These are phyloP conservation scores for Persicaria tinctoria DNA, from an alignment of 148 eudicot genomes.

Conservation along the genomic window DNA sequence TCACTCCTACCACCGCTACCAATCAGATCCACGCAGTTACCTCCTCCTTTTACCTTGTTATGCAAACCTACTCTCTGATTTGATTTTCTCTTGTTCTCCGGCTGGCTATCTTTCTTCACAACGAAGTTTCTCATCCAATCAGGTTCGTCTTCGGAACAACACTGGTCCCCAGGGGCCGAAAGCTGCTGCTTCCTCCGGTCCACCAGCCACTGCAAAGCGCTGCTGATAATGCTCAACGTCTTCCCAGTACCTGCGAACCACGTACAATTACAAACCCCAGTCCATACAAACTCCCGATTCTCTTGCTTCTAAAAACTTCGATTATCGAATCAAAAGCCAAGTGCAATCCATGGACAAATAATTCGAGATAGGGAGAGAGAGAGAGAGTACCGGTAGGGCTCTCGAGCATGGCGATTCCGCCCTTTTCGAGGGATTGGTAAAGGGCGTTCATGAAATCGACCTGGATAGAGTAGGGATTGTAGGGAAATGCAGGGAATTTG, in stretches of 20 bases:
- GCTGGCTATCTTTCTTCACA: conserved; percentile 31
- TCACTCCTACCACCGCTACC: conserved; percentile 14
- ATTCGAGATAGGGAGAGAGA: conserved; percentile 1
- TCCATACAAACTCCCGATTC: neutral
- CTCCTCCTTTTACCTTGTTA: conserved; percentile 27
- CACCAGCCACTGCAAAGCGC: conserved; percentile 85
- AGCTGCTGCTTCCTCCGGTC: conserved; percentile 36
- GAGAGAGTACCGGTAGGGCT: conserved; percentile 74
- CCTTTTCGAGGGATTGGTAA: conserved; percentile 66
- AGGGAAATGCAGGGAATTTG: conserved; percentile 80
- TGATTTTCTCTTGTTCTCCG: conserved; percentile 26
- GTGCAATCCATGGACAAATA: neutral
- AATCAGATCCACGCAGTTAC: conserved; percentile 30
- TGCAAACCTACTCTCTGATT: conserved; percentile 24
- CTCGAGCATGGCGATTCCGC: conserved; percentile 93
- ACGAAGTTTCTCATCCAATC: conserved; percentile 75
- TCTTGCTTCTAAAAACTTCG: neutral
- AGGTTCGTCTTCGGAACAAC: conserved; percentile 66
- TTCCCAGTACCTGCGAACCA: conserved; percentile 69
- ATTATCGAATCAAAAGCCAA: neutral
- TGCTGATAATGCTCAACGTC: conserved; percentile 88
- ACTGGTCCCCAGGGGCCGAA: conserved; percentile 7
- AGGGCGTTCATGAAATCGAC: conserved; percentile 78
- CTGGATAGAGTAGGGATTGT: conserved; percentile 84
- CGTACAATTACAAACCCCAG: neutral